A percentile compares a stretch with the other conserved stretches of the same genome.
phyloP scores from a whole-genome alignment of 345 rosid genomes.

The Gossypium mustelinum region DNA sequence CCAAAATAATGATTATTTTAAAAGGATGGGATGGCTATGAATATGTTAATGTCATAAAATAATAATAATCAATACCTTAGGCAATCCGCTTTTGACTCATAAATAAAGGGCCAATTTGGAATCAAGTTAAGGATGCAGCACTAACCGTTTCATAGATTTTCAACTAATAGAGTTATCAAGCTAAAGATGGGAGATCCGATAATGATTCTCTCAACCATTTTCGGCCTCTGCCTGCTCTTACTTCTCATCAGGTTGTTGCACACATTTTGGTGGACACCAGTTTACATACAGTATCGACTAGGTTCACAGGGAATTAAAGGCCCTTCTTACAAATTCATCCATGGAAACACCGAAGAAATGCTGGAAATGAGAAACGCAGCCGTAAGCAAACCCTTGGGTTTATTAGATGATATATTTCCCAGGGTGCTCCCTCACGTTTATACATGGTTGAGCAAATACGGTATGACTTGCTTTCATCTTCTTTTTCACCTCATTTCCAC shows the following conservation, averaged over 20 bases:
- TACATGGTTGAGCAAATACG: conserved; percentile 28
- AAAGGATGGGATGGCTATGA: too few species aligned
- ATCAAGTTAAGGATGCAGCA: background rate
- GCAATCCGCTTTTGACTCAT: background rate
- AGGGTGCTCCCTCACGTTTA: conserved; percentile 25
- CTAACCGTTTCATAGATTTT: too few species aligned
- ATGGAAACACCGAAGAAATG: conserved; percentile 35
- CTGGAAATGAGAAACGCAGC: conserved; percentile 19
- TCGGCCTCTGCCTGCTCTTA: conserved; percentile 8
- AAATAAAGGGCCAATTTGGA: background rate
- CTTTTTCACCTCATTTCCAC: background rate
- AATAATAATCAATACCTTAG: background rate
- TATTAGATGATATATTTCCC: conserved; percentile 26
- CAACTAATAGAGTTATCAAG: background rate
- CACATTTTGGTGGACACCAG: conserved; percentile 32
- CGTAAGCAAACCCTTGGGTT: conserved; percentile 17
- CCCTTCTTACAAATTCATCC: conserved; percentile 33
- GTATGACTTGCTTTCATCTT: background rate
- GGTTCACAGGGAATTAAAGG: conserved; percentile 29
- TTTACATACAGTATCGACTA: conserved; percentile 14
- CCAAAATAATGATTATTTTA: background rate
- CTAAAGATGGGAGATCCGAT: conserved; percentile 16
- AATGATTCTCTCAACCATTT: conserved; percentile 11
- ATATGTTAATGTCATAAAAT: background rate
- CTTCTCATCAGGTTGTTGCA: conserved; percentile 18